A percentile compares a stretch with the other conserved stretches of the same genome.
Conservation (phyloP, 2,329 filamentous ascomycete species). For the Fusarium devonianum region DNA sequence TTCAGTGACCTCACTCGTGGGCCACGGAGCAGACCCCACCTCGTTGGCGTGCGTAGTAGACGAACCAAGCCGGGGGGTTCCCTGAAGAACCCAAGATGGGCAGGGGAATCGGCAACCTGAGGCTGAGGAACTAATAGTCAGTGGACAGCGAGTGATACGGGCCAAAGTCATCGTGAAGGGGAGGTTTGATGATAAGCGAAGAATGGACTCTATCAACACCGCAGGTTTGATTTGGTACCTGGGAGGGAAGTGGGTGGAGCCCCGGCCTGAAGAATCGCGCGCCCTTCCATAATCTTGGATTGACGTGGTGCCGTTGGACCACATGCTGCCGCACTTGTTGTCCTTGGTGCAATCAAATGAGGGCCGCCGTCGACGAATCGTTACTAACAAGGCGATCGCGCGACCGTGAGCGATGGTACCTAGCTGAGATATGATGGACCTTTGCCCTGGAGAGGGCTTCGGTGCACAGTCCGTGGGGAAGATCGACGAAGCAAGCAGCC, state of each 20-base stretch:
- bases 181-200: too few species aligned
- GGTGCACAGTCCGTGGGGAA: slow-evolving; percentile 13
- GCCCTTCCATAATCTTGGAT: slow-evolving; percentile 14
- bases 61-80: slow-evolving; percentile 26
- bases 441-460: slow-evolving; percentile 8
- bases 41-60: slow-evolving; percentile 23
- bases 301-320: slow-evolving; percentile 34
- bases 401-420: slow-evolving; percentile 27
- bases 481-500: slow-evolving; percentile 17
- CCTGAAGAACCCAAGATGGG: slow-evolving; percentile 16
- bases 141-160: slow-evolving; percentile 10
- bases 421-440: slow-evolving; percentile 32
- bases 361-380: slow-evolving; percentile 5
- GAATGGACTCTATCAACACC: too few species aligned
- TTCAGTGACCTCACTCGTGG: slow-evolving; percentile 21
- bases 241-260: too few species aligned
- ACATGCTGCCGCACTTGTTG: slow-evolving; percentile 13
- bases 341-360: slow-evolving; percentile 1
- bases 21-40: slow-evolving; percentile 4
- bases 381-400: slow-evolving; percentile 16
- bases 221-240: too few species aligned
- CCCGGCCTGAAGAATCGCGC: too few species aligned
- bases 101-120: slow-evolving; percentile 14
- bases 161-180: too few species aligned
- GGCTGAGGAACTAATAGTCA: slow-evolving; percentile 5